Evolutionary conservation across 257 asterid species (phyloP), one percentile per base, ranked within the genome.

Genomic region (Gentiana dahurica): DNA sequence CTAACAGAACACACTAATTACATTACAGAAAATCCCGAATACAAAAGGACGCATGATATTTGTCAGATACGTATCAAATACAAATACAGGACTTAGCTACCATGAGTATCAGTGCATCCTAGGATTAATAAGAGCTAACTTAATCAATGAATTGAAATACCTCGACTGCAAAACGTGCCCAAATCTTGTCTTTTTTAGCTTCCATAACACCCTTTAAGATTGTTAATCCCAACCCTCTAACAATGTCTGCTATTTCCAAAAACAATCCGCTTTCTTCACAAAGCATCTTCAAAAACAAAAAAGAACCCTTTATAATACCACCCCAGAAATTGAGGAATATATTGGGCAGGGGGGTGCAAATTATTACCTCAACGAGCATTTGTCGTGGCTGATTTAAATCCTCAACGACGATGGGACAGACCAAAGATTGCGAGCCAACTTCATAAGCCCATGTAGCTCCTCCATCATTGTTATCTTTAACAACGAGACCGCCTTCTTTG

Each of bases 381-480:
- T 86, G 97, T 33, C 90, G 88, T 45, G 95, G 97, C 70, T 75
- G 83, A 72, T 86, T 78, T 36, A 89, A 81, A 76, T 89, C 95
- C 82, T 89, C 97, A 34, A 89, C 95, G 65, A 81, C 78, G 70
- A 89, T 81, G 5, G 97, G 97, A 58, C 95, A 89, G 48, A 75
- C 79, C 85, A 77, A 75, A 37, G 97, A 84, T 50, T 84, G 89
- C 1, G 93, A 84, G 36, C 95, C 95, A 6, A 89, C 84, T 80
- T 89, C 95, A 61, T 86, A 89, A 1, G 95, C 97, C 97, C 97
- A 89, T 0, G 97, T 89, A 11, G 95, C 97, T 72, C 97, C 97
- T 24, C 94, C 97, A 59, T 81, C 94, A 34, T 70, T 72, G 57
- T 73, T 75, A 57, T 86, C 92, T 70, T 85, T 85, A 15, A 73